Evolutionary conservation across 192 early-diverging fungal genomes (phyloP).

Genomic region (Spizellomyces punctatus): DNA sequence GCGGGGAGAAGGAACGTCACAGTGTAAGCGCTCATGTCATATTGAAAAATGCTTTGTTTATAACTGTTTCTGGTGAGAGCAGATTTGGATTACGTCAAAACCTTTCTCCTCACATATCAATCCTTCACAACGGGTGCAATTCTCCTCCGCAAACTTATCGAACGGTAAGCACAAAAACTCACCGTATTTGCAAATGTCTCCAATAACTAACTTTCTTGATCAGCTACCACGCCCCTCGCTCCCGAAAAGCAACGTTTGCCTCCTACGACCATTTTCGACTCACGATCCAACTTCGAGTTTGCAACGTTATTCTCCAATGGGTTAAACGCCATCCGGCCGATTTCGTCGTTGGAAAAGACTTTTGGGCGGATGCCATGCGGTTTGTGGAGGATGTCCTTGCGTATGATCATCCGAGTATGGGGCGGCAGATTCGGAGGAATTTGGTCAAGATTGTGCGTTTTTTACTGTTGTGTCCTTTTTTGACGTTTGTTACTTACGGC

Average conservation of each 20-base stretch:
- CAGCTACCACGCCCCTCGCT: constrained; percentile 28
- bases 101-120: constrained; percentile 47
- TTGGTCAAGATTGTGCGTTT: constrained; percentile 32
- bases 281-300: constrained; percentile 43
- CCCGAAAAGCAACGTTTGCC: constrained; percentile 13
- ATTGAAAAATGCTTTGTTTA: background rate
- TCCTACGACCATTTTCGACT: constrained; percentile 39
- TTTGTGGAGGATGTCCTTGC: constrained; percentile 41
- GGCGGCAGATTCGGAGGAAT: constrained; percentile 41
- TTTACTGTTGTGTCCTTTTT: background rate
- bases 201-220: background rate
- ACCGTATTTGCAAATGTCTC: background rate
- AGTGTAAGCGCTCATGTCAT: background rate
- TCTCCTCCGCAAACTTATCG: constrained; percentile 32
- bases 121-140: constrained; percentile 39
- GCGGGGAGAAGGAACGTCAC: constrained; percentile 28
- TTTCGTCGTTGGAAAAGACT: constrained; percentile 27
- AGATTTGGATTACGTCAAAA: constrained; percentile 42
- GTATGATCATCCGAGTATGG: constrained; percentile 30
- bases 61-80: constrained; percentile 5
- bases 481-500: background rate
- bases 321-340: constrained; percentile 39
- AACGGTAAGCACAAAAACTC: constrained; percentile 6
- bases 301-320: constrained; percentile 44
- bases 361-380: constrained; percentile 16